phyloP scores from a whole-genome alignment of 306 rosid species.

The Acacia acuminata region DNA sequence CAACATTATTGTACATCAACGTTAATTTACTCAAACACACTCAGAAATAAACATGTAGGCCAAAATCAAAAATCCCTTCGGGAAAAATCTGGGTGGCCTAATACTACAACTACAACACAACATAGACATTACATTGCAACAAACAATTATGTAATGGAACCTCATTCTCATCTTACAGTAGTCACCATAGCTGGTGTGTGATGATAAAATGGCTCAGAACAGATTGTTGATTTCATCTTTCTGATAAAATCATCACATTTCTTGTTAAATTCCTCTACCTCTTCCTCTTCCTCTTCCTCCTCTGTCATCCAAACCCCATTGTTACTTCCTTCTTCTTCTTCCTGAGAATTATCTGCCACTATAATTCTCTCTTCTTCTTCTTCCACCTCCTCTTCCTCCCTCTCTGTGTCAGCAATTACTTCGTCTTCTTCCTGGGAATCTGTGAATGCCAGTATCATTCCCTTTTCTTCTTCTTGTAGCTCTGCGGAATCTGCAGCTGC shows the following conservation, averaged over 20 bases:
- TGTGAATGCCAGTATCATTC: background rate
- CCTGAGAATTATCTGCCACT: background rate
- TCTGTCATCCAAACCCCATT: background rate
- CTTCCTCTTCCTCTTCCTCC: conserved; percentile 29
- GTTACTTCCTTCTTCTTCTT: background rate
- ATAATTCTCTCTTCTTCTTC: background rate
- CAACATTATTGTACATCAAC: background rate
- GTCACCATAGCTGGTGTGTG: conserved; percentile 1
- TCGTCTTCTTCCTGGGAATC: background rate
- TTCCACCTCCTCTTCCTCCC: background rate
- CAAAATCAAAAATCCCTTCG: background rate
- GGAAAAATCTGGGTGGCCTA: conserved; percentile 17
- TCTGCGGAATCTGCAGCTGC: background rate
- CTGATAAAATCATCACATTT: conserved; percentile 81
- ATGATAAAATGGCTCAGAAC: conserved; percentile 34
- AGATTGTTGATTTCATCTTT: conserved; percentile 59
- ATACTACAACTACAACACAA: background rate
- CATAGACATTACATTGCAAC: background rate
- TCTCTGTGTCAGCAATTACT: background rate
- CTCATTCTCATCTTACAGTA: background rate
- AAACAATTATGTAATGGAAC: background rate
- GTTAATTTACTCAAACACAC: background rate
- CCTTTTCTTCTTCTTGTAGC: conserved; percentile 7
- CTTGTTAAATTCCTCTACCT: conserved; percentile 68
- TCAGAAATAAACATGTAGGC: background rate